Evolutionary conservation across 1,284 basidiomycete genomes (phyloP), one percentile per base, ranked within the genome.

Genomic region (Pterulicium gracile): DNA sequence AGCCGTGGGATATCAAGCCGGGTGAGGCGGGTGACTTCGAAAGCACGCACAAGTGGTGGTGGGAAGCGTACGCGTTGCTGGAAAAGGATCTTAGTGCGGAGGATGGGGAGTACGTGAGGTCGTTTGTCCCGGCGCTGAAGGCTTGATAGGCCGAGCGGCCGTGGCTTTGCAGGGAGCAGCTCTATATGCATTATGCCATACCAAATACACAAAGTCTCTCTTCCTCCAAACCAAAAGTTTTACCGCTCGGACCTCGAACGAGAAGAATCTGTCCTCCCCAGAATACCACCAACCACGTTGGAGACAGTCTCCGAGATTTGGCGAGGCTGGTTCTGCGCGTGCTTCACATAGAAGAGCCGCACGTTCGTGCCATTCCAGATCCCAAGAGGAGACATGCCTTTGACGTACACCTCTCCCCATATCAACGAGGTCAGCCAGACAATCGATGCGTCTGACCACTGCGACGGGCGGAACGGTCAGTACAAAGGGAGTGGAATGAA

Each of bases 391-490:
- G 81, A 79, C 75, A 92, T 82, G 4, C 81, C 83, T 34, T 81
- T 81, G n/a, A 96, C 84, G 58, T 93, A 96, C 18, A 93, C 78
- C 58, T 93, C 89, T 39, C 92, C 92, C 90, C 92, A 96, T 24
- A 93, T 79, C 45, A 95, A 65, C 0, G 86, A 89, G 5, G 89
- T 88, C 42, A 94, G 70, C 92, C 92, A 95, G 10, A 93, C 75
- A 47, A 84, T 73, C 3, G 88, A 91, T 2, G 88, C 83, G 52
- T 90, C 83, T 3, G 89, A 86, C 90, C 90, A 95, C 87, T 91
- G 49, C 12, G 35, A 24, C 21, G 44, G 22, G 23, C 39, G 23
- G 49, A 24, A 53, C 53, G 48, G 47, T 47, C 44, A 3, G 47
- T 35, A 13, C 14, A 36, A n/a, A 15, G 2, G 48, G 27, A 10